Evolutionary conservation across 2,329 filamentous ascomycete species (phyloP).

Genomic region (Colletotrichum sp.): DNA sequence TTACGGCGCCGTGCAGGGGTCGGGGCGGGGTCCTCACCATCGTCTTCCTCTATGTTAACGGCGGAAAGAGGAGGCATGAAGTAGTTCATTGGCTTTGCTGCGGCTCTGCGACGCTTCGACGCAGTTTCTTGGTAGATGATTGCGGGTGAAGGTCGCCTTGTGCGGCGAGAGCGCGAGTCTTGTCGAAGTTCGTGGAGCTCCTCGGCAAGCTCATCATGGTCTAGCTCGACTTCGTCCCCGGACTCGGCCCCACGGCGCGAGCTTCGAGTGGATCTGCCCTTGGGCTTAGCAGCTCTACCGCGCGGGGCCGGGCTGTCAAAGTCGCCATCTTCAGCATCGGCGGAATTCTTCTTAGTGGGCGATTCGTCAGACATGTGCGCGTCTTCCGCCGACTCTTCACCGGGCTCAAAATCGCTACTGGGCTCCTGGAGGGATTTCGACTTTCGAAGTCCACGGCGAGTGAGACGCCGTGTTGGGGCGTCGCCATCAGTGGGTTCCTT

Average conservation of each 20-base stretch:
- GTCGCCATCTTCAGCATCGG: constrained; percentile 46
- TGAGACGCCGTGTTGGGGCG: constrained; percentile 51
- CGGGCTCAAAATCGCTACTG: constrained; percentile 67
- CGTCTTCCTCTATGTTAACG: constrained; percentile 73
- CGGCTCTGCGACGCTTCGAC: constrained; percentile 56
- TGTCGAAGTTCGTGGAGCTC: constrained; percentile 67
- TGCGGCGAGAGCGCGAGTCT: constrained; percentile 56
- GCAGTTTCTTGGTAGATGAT: constrained; percentile 63
- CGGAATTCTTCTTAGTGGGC: constrained; percentile 36
- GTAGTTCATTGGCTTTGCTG: constrained; percentile 79
- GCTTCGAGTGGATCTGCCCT: constrained; percentile 47
- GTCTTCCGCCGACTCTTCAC: constrained; percentile 61
- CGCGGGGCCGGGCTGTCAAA: constrained; percentile 54
- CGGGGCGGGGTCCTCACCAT: constrained; percentile 69
- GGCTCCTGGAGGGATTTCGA: constrained; percentile 56
- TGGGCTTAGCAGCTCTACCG: constrained; percentile 46
- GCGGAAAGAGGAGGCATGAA: constrained; percentile 75
- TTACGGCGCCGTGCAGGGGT: constrained; percentile 73
- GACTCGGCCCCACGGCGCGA: constrained; percentile 57
- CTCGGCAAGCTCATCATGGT: constrained; percentile 69
- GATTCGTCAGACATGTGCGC: constrained; percentile 44
- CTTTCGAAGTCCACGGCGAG: constrained; percentile 48
- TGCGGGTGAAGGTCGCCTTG: constrained; percentile 57
- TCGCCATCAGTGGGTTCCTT: constrained; percentile 29
- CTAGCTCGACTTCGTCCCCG: constrained; percentile 61